A percentile compares a stretch with the other conserved stretches of the same genome.
These are phyloP conservation scores for Rhynchospora breviuscula DNA, from an alignment of 176 grass and related monocot species.

Conservation along the genomic window DNA sequence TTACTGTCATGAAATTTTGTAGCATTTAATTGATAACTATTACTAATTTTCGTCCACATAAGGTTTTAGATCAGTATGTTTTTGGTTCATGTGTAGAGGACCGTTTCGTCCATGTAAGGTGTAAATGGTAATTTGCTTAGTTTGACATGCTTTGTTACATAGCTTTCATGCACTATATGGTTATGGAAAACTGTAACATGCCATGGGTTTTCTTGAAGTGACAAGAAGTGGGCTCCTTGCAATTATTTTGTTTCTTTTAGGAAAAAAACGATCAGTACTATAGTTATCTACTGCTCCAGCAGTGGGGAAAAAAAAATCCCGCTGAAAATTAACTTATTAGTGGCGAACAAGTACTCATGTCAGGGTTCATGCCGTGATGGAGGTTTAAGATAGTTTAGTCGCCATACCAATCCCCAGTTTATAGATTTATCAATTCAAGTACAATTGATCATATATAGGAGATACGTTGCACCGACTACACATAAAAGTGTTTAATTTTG, in stretches of 20 bases:
- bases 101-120: no score
- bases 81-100: no score
- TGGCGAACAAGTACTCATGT: constrained; percentile 21
- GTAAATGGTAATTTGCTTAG: neutral
- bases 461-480: neutral
- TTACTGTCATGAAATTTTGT: no score
- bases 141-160: constrained; percentile 9
- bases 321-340: neutral
- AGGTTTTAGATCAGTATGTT: no score
- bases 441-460: neutral
- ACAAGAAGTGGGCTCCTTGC: constrained; percentile 4
- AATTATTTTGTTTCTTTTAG: constrained; percentile 13
- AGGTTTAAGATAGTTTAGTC: neutral
- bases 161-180: constrained; percentile 15
- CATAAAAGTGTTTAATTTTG: neutral
- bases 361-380: constrained; percentile 1
- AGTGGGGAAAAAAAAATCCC: neutral
- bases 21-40: no score
- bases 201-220: constrained; percentile 7
- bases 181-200: constrained; percentile 8
- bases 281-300: neutral
- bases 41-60: no score
- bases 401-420: neutral
- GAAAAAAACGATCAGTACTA: neutral
- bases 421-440: neutral